These are phyloP conservation scores for Penicillium sp. DNA, from an alignment of 2,329 filamentous ascomycete genomes.

Conservation along the genomic window DNA sequence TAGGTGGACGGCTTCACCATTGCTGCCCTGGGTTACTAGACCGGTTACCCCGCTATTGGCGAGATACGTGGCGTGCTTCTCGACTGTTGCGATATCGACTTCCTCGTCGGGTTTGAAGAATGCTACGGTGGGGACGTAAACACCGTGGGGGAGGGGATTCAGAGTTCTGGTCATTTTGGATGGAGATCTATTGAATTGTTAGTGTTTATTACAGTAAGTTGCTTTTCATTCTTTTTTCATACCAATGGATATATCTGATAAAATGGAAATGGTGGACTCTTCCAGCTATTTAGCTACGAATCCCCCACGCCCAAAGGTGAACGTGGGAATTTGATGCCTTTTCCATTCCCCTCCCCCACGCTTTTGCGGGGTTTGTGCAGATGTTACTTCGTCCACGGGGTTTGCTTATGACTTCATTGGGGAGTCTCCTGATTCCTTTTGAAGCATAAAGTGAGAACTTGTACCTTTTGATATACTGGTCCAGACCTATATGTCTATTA, in stretches of 20 bases:
- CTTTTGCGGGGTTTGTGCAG: constrained; percentile 12
- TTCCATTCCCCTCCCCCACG: neutral
- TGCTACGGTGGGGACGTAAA: constrained; percentile 72
- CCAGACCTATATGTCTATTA: too few relatives aligned
- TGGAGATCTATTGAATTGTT: neutral
- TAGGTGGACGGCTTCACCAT: constrained; percentile 78
- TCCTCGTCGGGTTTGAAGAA: constrained; percentile 69
- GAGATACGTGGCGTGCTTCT: constrained; percentile 63
- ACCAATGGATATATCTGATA: neutral
- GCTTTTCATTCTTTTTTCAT: neutral
- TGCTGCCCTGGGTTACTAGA: constrained; percentile 74
- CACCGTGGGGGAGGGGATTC: constrained; percentile 46
- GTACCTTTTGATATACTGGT: too few relatives aligned
- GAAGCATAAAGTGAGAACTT: too few relatives aligned
- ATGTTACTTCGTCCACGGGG: too few relatives aligned
- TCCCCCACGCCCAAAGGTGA: neutral
- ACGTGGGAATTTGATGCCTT: neutral
- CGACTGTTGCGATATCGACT: constrained; percentile 62
- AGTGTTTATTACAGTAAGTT: neutral
- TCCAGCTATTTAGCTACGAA: constrained; percentile 2
- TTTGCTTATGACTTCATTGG: too few relatives aligned
- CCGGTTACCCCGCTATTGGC: constrained; percentile 69
- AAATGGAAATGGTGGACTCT: neutral
- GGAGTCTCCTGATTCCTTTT: too few relatives aligned
- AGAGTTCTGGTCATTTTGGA: constrained; percentile 22